phyloP scores from a whole-genome alignment of 140 eudicot genomes.

The Ambrosia hybrid region DNA sequence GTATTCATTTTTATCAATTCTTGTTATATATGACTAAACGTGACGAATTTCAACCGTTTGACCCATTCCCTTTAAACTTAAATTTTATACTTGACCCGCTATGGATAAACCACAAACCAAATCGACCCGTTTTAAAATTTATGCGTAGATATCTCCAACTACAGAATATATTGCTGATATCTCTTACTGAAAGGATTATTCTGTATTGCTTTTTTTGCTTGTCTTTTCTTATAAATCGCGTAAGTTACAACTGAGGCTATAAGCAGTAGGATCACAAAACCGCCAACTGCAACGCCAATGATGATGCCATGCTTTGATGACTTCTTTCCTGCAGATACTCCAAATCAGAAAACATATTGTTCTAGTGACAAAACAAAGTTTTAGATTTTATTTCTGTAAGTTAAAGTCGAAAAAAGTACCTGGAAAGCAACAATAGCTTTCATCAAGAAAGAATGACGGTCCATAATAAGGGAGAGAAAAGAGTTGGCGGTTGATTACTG shows the following conservation, averaged over 20 bases:
- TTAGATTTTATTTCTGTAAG: not conserved
- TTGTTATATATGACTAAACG: not conserved
- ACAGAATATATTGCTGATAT: too few species aligned
- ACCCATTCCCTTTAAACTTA: not conserved
- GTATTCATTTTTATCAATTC: not conserved
- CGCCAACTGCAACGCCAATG: constrained; percentile 62
- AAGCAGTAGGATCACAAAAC: constrained; percentile 50
- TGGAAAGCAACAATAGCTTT: constrained; percentile 53
- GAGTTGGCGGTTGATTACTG: constrained; percentile 60
- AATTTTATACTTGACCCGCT: not conserved
- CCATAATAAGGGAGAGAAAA: constrained; percentile 47
- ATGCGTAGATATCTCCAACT: too few species aligned
- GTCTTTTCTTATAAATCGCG: constrained; percentile 51
- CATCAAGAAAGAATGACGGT: constrained; percentile 63
- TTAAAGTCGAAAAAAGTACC: constrained; percentile 33
- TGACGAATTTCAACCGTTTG: not conserved
- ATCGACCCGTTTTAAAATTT: not conserved
- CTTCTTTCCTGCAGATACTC: constrained; percentile 41
- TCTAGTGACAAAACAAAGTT: constrained; percentile 1
- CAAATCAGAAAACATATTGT: constrained; percentile 17
- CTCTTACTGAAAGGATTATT: constrained; percentile 74
- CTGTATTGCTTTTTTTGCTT: constrained; percentile 44
- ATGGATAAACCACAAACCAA: not conserved
- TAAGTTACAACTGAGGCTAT: constrained; percentile 50
- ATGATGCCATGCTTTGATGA: constrained; percentile 56